Percentiles rank a stretch among this genome's conserved stretches.
phyloP scores from a whole-genome alignment of 2,329 filamentous ascomycete genomes.

The Thelonectria discophora region DNA sequence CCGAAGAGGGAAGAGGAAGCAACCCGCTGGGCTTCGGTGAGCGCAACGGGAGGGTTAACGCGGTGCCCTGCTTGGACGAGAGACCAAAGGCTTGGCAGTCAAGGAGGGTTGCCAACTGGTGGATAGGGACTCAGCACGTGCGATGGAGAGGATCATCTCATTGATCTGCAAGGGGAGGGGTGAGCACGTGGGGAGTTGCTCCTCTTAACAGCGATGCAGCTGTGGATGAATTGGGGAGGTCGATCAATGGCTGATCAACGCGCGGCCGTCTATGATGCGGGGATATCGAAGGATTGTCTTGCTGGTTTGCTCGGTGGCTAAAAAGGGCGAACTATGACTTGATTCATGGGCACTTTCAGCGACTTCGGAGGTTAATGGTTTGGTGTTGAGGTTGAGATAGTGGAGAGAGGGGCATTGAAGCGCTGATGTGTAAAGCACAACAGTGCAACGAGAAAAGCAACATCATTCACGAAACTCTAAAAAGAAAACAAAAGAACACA shows the following conservation, averaged over 20 bases:
- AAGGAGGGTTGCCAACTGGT: constrained; percentile 31
- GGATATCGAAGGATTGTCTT: not conserved
- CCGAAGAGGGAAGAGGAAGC: not conserved
- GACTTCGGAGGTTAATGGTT: too few species aligned
- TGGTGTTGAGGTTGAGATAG: too few species aligned
- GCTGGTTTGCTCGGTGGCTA: not conserved
- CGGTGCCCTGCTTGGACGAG: not conserved
- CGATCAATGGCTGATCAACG: not conserved
- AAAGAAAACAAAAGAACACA: too few species aligned
- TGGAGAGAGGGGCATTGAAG: too few species aligned
- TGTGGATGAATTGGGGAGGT: constrained; percentile 9
- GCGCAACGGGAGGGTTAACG: constrained; percentile 26
- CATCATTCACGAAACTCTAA: too few species aligned
- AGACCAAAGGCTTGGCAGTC: constrained; percentile 10
- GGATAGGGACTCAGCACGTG: constrained; percentile 31
- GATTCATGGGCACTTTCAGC: too few species aligned
- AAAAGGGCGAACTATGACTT: not conserved
- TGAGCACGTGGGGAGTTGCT: constrained; percentile 29
- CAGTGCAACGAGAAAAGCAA: too few species aligned
- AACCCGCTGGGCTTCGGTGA: constrained; percentile 29
- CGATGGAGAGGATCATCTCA: constrained; percentile 22
- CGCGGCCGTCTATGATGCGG: not conserved
- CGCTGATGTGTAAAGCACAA: too few species aligned
- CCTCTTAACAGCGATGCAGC: constrained; percentile 1
- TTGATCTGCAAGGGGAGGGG: constrained; percentile 5